Evolutionary conservation across 129 eudicot genomes (phyloP), one percentile per base, ranked within the genome.

Genomic region (Arctium lappa): DNA sequence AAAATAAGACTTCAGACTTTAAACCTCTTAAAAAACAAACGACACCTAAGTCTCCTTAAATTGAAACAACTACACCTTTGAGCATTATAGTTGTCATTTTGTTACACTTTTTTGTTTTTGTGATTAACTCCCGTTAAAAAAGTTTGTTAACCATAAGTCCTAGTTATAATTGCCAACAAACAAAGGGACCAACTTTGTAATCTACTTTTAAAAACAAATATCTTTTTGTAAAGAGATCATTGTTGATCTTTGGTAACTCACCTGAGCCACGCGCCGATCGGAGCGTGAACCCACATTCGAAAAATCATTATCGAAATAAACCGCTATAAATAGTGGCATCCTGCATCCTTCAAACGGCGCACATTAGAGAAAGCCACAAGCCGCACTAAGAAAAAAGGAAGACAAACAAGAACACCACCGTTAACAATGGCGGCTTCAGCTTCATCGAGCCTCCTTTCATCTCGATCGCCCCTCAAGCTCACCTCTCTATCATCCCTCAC

Each of bases 351-450:
- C 74, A 5, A 80, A 78, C 89, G 73, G 76, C 62, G 86, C 37
- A 50, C 86, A 77, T 68, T 48, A 76, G 68, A 37, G 78, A 36
- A 70, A 10, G 4, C 10, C 30, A 33, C 10, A 46, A 16, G 13
- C 79, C 30, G 27, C 80, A 3, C 71, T 66, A 38, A 60, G 63
- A 80, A 74, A 68, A 27, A 74, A 60, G 37, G 71, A 60, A 8
- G 81, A 42, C n/a, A 46, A 48, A 53, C 6, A 22, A 8, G 44
- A 4, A 13, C 70, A 36, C 78, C 84, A 50, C 73, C 85, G 7
- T 75, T 68, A 22, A 50, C 84, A 32, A 90, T 90, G 94, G 96
- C 97, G 79, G 88, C 90, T 39, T 84, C 93, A 30, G 71, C 89
- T 12, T 83, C 84, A 8, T 77, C 72, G 65, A 90, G 83, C 79